These are phyloP conservation scores for Monoraphidium neglectum DNA, from an alignment of 139 green algal genomes.

Conservation along the genomic window DNA sequence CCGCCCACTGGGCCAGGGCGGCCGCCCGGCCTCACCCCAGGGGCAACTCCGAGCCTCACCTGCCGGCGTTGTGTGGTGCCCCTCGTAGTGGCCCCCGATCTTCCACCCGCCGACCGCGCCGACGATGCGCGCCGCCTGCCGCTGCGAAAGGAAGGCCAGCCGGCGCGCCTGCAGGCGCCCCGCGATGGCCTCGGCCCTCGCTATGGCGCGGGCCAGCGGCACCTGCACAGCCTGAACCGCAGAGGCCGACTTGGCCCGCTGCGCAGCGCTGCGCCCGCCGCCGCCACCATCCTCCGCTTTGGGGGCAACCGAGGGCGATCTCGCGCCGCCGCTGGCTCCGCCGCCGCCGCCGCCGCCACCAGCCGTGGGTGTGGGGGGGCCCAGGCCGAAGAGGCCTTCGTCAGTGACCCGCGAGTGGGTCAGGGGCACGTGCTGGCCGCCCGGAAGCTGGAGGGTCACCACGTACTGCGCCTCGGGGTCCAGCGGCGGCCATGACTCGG, in stretches of 20 bases:
- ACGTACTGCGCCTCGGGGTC: constrained; percentile 9
- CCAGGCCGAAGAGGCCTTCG: too few species aligned
- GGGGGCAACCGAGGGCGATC: too few species aligned
- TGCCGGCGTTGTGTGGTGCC: constrained; percentile 11
- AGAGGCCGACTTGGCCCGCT: background rate
- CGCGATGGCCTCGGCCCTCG: constrained; percentile 6
- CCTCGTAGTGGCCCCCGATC: background rate
- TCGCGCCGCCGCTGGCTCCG: too few species aligned
- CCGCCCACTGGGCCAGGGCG: too few species aligned
- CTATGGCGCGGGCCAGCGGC: constrained; percentile 13
- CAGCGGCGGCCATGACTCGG: background rate
- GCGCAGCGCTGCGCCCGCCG: background rate
- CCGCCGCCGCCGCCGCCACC: too few species aligned
- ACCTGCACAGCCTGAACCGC: background rate
- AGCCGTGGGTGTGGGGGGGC: too few species aligned
- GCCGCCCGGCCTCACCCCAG: too few species aligned
- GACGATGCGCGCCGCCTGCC: background rate
- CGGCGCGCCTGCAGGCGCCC: background rate
- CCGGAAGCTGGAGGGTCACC: constrained; percentile 10
- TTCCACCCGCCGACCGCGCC: constrained; percentile 26
- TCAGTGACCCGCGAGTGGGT: background rate
- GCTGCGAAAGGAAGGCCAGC: background rate
- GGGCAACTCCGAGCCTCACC: background rate
- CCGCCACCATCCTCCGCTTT: background rate
- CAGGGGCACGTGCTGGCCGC: background rate